Base-by-base conservation (phyloP, 164 flowering plant species). In the Taxillus chinensis region DNA sequence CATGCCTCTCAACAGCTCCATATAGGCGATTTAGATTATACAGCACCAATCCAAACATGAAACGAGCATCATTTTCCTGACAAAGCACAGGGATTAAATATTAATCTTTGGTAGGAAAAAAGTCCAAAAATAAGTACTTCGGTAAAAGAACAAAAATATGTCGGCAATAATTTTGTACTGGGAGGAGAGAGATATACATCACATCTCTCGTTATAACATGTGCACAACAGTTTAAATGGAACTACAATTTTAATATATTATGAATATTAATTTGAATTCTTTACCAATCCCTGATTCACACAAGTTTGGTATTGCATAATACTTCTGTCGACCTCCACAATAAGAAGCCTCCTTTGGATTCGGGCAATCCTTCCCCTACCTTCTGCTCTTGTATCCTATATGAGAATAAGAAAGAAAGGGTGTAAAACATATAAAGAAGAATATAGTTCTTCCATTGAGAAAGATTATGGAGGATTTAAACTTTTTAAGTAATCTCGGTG, bases 311-410 rank as follows among this genome's bases (percentile, higher is more conserved):
- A 80, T 52, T 83, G 84, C 82, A 87, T 79, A 61, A 90, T 83
- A 69, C 77, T 73, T 68, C 79, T 84, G 82, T 93, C 97, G 64
- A 89, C 83, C 71, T 89, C 96, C 42, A 83, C 96, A 57, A 93
- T 45, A 17, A 90, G 84, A 53, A 90, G 78, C 78, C 97, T 85
- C 76, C 99, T 84, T 38, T 89, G 97, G 40, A 78, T 64, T 45
- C 96, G 85, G 70, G 99, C 96, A 68, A 77, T 68, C 74, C 88
- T 83, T 61, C 99, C 99, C 66, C 86, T 86, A 40, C 97, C 99
- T 79, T 85, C 91, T 15, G 95, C 92, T 74, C 86, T 80, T 38
- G 78, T 78, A 70, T 87, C 97, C 99, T 93, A 82, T 73, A 66
- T 64, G 51, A 49, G 41, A 39, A 62, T 46, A 57, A 56, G 38